These are phyloP conservation scores for Saitozyma podzolica DNA, from an alignment of 768 basidiomycete species.

Conservation along the genomic window DNA sequence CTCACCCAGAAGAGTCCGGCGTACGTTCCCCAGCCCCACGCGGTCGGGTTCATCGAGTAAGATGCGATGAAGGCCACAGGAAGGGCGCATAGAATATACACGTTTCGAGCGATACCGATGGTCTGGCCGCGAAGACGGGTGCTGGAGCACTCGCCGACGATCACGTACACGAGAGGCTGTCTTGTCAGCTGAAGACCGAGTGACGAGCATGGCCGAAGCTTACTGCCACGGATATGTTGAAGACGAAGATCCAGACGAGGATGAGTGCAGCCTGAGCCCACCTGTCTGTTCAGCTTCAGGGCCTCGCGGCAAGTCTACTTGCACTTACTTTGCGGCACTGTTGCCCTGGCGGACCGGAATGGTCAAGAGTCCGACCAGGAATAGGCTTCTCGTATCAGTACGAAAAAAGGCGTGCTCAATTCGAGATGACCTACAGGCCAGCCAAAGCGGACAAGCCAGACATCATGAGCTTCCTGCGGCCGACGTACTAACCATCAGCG, in stretches of 20 bases:
- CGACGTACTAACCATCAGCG: background rate
- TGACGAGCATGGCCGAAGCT: no score
- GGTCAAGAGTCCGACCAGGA: constrained; percentile 4
- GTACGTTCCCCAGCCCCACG: no score
- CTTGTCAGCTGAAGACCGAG: no score
- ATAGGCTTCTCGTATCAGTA: background rate
- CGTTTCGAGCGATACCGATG: constrained; percentile 1
- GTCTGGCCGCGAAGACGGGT: constrained; percentile 6
- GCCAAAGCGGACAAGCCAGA: constrained; percentile 8
- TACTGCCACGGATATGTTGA: background rate
- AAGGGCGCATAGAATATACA: constrained; percentile 1
- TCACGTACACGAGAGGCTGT: constrained; percentile 2
- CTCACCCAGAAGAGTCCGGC: background rate
- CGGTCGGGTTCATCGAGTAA: constrained; percentile 3
- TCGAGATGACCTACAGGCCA: background rate
- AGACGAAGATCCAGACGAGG: constrained; percentile 6
- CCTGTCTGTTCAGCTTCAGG: no score
- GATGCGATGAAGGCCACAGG: background rate
- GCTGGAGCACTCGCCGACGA: constrained; percentile 5
- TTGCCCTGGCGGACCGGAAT: background rate
- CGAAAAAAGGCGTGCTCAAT: no score
- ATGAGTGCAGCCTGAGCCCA: constrained; percentile 8
- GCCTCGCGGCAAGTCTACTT: no score
- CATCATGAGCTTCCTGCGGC: constrained; percentile 6
- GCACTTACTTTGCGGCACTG: background rate